phyloP scores from a whole-genome alignment of 225 moss, liverwort and hornwort genomes.

The Ulota crispa region DNA sequence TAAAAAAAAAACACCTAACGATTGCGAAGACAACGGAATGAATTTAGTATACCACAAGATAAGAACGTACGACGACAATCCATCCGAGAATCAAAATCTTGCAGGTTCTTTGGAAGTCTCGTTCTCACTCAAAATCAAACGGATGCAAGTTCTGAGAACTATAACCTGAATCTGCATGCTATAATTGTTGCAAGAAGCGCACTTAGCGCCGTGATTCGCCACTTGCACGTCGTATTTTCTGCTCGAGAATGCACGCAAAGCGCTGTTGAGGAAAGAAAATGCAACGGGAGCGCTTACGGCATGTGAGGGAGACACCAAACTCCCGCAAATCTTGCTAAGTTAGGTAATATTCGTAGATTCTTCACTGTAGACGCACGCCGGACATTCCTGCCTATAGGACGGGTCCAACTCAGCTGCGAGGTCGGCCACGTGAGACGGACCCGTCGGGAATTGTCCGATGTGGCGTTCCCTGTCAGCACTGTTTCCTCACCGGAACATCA shows the following conservation, averaged over 20 bases:
- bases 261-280: not conserved
- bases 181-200: not conserved
- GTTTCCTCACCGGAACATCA: too few relatives aligned
- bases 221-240: not conserved
- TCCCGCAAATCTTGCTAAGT: not conserved
- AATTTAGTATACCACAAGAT: not conserved
- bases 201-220: not conserved
- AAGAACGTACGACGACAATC: not conserved
- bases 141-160: too few relatives aligned
- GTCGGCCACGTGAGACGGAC: not conserved
- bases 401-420: not conserved
- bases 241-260: too few relatives aligned
- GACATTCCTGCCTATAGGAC: not conserved
- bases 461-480: not conserved
- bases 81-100: not conserved
- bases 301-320: not conserved
- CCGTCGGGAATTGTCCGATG: not conserved
- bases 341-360: not conserved
- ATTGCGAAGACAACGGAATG: not conserved
- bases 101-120: not conserved
- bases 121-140: not conserved
- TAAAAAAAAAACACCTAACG: not conserved
- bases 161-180: not conserved
- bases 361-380: not conserved
- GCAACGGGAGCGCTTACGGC: not conserved